Conservation (phyloP, 2,329 filamentous ascomycete species). For the Tolypocladium amazonense region DNA sequence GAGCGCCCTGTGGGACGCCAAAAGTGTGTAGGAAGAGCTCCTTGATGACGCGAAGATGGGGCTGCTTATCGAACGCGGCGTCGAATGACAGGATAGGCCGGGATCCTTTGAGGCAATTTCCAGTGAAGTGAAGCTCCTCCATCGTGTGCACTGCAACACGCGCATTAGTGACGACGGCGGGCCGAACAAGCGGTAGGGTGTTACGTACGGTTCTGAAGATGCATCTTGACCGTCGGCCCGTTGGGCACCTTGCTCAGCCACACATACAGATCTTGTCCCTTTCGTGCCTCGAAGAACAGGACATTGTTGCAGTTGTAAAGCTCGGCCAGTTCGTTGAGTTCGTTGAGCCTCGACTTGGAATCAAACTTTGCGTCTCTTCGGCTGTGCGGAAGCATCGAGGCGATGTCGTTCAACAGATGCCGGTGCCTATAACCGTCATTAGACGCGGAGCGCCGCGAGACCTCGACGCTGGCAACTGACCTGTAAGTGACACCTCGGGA, state of each 20-base stretch:
- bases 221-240: constrained; percentile 51
- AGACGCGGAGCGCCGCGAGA: neutral
- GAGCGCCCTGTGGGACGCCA: constrained; percentile 77
- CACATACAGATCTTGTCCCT: constrained; percentile 87
- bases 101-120: constrained; percentile 92
- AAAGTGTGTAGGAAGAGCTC: constrained; percentile 87
- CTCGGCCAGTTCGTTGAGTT: constrained; percentile 66
- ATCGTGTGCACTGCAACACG: constrained; percentile 72
- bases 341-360: constrained; percentile 78
- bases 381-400: constrained; percentile 79
- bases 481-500: constrained; percentile 86
- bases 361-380: constrained; percentile 96
- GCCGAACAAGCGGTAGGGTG: neutral
- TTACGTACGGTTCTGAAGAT: constrained; percentile 61
- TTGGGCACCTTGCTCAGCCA: constrained; percentile 88
- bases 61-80: constrained; percentile 68
- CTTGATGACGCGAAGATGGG: constrained; percentile 74
- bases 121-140: constrained; percentile 93
- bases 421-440: constrained; percentile 54
- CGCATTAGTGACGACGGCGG: constrained; percentile 10
- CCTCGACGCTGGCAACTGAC: constrained; percentile 31
- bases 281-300: constrained; percentile 90
- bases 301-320: constrained; percentile 92
- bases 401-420: constrained; percentile 83
- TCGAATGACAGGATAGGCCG: constrained; percentile 90